Evolutionary conservation across 2,329 filamentous ascomycete species (phyloP), one percentile per base, ranked within the genome.

Genomic region (Venturia effusa): DNA sequence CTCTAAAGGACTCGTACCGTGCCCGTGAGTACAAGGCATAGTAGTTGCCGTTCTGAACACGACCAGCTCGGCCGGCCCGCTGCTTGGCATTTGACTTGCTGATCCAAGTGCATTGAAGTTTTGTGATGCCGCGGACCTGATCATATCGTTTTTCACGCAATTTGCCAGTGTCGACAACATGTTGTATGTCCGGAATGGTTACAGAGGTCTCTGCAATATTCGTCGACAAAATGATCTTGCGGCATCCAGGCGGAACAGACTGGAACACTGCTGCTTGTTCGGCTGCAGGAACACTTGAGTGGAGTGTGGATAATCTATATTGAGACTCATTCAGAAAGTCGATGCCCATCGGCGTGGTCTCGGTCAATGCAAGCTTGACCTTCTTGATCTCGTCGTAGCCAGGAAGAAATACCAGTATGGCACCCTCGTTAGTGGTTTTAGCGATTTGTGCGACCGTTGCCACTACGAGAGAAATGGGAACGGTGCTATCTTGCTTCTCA

Each of bases 191-290:
- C 8, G 79, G 76, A n/a, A 82, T 77, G 5, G 80, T 82, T 45
- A 82, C 70, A 4, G 77, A 80, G 0, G 79, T 80, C 67, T 82
- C 80, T 7, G 79, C 79, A 64, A 82, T 79, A 63, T 81, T 80
- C 0, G 80, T 82, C 1, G 79, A 74, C 10, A 83, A 70, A 43
- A 83, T 78, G 40, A 83, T 75, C 66, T 80, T 79, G 54, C 81
- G 75, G 59, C 75, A 76, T 17, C 76, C 78, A 30, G 66, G 60
- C 3, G 77, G 74, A 3, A 77, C 67, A 1, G 71, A 68, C 3
- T 75, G 68, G 64, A 81, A 78, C 19, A 81, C 73, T 3, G 76
- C 73, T 4, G 68, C 69, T 65, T 81, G 79, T 65, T 81, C 79
- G 39, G 76, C 74, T 19, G 76, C 74, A 17, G 75, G 73, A 6